phyloP scores from a whole-genome alignment of 495 filamentous ascomycete genomes.

The Penicillium verhagenii region DNA sequence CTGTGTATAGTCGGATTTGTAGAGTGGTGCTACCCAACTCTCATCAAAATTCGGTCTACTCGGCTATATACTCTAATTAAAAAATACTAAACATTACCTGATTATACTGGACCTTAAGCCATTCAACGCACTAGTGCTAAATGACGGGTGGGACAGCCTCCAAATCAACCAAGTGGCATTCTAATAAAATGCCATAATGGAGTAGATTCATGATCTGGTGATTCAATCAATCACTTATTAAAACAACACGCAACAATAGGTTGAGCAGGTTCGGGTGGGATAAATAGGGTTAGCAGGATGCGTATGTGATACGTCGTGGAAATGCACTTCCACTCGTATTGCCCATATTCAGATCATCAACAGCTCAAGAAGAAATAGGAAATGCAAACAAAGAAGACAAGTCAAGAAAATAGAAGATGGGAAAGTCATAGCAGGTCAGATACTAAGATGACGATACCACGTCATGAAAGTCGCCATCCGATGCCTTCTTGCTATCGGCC shows the following conservation, averaged over 20 bases:
- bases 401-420: conserved; percentile 5
- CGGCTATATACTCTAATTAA: not conserved
- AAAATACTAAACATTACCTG: not conserved
- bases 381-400: conserved; percentile 7
- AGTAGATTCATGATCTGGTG: not conserved
- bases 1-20: no score
- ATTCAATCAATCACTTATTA: not conserved
- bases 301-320: not conserved
- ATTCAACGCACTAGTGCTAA: not conserved
- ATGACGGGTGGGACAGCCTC: not conserved
- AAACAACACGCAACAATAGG: not conserved
- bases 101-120: not conserved
- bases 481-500: conserved; percentile 34
- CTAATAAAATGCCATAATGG: not conserved
- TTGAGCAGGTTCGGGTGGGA: not conserved
- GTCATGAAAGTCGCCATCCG: conserved; percentile 25
- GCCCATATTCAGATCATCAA: conserved; percentile 3
- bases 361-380: conserved; percentile 3
- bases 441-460: conserved; percentile 2
- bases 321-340: conserved; percentile 4
- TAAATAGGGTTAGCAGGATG: not conserved
- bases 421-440: not conserved
- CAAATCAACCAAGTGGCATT: not conserved
- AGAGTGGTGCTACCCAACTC: not conserved
- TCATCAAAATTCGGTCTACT: not conserved